Percentiles rank a stretch among this genome's conserved stretches.
phyloP scores from a whole-genome alignment of 208 protist species.

The Trypanosoma grayi region DNA sequence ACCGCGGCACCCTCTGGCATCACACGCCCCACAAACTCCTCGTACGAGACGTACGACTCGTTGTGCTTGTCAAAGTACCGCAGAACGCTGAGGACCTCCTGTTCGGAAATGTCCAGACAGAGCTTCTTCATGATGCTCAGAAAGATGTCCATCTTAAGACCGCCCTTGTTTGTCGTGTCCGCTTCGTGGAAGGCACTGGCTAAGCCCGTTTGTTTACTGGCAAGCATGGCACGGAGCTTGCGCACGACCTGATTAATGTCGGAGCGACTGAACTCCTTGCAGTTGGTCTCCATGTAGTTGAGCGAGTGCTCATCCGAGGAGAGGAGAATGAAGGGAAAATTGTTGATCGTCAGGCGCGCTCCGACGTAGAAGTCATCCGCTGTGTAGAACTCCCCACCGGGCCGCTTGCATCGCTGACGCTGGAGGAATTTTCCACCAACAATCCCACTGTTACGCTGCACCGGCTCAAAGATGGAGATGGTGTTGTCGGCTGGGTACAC shows the following conservation, averaged over 20 bases:
- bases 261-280: slow-evolving; percentile 76
- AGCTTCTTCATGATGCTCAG: slow-evolving; percentile 66
- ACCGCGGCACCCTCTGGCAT: slow-evolving; percentile 68
- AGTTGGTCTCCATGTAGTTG: slow-evolving; percentile 91
- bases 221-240: slow-evolving; percentile 88
- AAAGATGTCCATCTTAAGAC: slow-evolving; percentile 80
- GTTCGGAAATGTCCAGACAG: slow-evolving; percentile 80
- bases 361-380: slow-evolving; percentile 90
- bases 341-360: slow-evolving; percentile 70
- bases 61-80: slow-evolving; percentile 91
- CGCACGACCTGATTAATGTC: slow-evolving; percentile 88
- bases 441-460: slow-evolving; percentile 93
- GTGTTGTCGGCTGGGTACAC: slow-evolving; percentile 94
- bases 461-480: slow-evolving; percentile 89
- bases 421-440: slow-evolving; percentile 94
- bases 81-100: slow-evolving; percentile 90
- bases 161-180: slow-evolving; percentile 52
- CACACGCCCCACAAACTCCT: slow-evolving; percentile 80
- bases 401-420: slow-evolving; percentile 66
- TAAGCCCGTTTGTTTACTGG: slow-evolving; percentile 71
- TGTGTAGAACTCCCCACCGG: slow-evolving; percentile 59
- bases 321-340: slow-evolving; percentile 78
- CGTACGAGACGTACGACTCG: slow-evolving; percentile 89
- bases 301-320: slow-evolving; percentile 88
- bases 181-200: slow-evolving; percentile 73